Conservation (phyloP, 2,329 filamentous ascomycete genomes). For the Cordyceps sp. region DNA sequence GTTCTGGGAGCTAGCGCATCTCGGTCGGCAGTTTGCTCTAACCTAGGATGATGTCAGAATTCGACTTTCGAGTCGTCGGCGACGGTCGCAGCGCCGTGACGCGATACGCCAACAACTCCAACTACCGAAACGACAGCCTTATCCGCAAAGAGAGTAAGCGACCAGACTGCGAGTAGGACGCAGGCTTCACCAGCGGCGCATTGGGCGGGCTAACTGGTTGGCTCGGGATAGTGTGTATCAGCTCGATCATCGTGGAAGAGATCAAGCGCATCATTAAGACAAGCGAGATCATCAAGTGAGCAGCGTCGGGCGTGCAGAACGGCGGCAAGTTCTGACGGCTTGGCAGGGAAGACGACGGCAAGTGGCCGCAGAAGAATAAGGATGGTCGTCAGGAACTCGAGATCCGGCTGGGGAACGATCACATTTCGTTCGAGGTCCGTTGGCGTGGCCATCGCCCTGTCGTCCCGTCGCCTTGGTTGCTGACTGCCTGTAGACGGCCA, state of each 20-base stretch:
- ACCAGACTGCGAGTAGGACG: no score
- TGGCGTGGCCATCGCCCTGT: no score
- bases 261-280: slow-evolving; percentile 96
- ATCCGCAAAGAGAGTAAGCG: slow-evolving; percentile 99
- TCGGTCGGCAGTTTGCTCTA: no score
- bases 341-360: slow-evolving; percentile 81
- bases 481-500: slow-evolving; percentile 54
- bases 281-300: slow-evolving; percentile 92
- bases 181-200: no score
- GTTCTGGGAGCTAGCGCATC: no score
- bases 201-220: no score
- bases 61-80: slow-evolving; percentile 84
- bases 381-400: slow-evolving; percentile 94
- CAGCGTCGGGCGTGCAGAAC: neutral
- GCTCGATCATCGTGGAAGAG: slow-evolving; percentile 74
- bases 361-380: slow-evolving; percentile 99
- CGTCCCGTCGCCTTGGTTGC: no score
- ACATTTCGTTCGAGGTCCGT: slow-evolving; percentile 93
- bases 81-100: slow-evolving; percentile 88
- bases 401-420: slow-evolving; percentile 82
- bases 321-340: neutral
- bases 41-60: slow-evolving; percentile 44
- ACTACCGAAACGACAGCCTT: slow-evolving; percentile 95
- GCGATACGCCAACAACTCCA: slow-evolving; percentile 97
- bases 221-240: slow-evolving; percentile 74